These are phyloP conservation scores for Licmophora abbreviata DNA, from an alignment of 108 stramenopile genomes.

Conservation along the genomic window DNA sequence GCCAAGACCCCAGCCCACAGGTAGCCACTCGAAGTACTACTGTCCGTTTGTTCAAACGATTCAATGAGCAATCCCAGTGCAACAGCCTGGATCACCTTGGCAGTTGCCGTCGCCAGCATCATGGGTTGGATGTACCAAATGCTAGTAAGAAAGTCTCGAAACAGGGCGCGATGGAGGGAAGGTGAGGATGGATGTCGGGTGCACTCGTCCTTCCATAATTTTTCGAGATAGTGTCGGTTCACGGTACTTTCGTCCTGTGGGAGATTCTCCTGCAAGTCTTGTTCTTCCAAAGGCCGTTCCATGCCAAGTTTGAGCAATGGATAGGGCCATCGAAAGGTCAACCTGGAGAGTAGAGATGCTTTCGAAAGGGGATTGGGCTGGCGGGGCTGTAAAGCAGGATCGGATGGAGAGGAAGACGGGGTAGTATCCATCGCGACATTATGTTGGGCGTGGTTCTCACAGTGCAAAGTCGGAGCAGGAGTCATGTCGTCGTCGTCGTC, in stretches of 20 bases:
- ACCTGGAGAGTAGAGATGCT: slow-evolving; percentile 32
- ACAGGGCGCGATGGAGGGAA: slow-evolving; percentile 38
- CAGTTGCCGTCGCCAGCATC: slow-evolving; percentile 20
- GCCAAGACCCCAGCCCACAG: slow-evolving; percentile 57
- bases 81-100: slow-evolving; percentile 53
- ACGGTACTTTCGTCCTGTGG: slow-evolving; percentile 15
- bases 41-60: slow-evolving; percentile 33
- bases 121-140: slow-evolving; percentile 61
- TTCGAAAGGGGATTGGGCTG: slow-evolving; percentile 24
- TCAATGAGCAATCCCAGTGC: slow-evolving; percentile 54
- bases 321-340: slow-evolving; percentile 49
- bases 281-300: slow-evolving; percentile 28
- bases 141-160: slow-evolving; percentile 41
- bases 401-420: neutral
- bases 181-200: slow-evolving; percentile 17
- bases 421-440: no score
- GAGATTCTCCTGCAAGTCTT: slow-evolving; percentile 37
- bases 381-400: neutral
- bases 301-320: slow-evolving; percentile 44
- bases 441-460: no score
- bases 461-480: no score
- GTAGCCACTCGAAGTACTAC: slow-evolving; percentile 22
- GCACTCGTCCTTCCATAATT: slow-evolving; percentile 32
- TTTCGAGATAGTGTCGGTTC: slow-evolving; percentile 22
- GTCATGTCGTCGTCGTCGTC: neutral